Conservation (phyloP, 306 rosid species). For the Vigna angularis region DNA sequence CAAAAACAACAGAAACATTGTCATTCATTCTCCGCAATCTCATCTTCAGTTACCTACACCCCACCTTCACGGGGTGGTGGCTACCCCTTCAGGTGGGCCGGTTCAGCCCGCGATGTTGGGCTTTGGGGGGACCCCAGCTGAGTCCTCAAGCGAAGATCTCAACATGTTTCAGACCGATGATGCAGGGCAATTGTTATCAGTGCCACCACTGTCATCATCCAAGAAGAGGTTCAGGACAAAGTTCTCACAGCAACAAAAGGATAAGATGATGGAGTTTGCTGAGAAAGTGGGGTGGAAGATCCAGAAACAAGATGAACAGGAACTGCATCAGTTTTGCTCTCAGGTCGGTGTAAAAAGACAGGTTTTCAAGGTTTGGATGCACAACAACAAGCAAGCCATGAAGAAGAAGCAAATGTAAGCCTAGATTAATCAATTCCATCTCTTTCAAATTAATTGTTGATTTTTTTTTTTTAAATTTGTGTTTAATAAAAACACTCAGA, state of each 20-base stretch:
- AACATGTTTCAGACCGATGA: constrained; percentile 52
- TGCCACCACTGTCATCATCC: constrained; percentile 25
- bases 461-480: neutral
- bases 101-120: constrained; percentile 67
- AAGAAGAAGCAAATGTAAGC: constrained; percentile 77
- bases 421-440: neutral
- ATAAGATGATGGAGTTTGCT: constrained; percentile 80
- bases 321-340: constrained; percentile 72
- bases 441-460: constrained; percentile 1
- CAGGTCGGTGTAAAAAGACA: constrained; percentile 71
- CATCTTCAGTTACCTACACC: constrained; percentile 35
- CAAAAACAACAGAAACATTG: constrained; percentile 25
- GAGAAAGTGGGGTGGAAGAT: constrained; percentile 87
- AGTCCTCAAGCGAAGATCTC: constrained; percentile 89
- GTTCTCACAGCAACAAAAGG: constrained; percentile 77
- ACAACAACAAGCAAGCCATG: constrained; percentile 81
- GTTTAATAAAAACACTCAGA: neutral
- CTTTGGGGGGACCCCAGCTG: constrained; percentile 68
- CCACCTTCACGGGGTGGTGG: constrained; percentile 17
- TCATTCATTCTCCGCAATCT: constrained; percentile 18
- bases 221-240: constrained; percentile 84
- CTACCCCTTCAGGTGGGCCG: constrained; percentile 40
- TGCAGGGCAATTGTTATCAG: constrained; percentile 36
- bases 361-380: constrained; percentile 98
- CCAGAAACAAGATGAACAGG: constrained; percentile 84